phyloP scores from a whole-genome alignment of 257 asterid genomes.

The Misopates orontium region DNA sequence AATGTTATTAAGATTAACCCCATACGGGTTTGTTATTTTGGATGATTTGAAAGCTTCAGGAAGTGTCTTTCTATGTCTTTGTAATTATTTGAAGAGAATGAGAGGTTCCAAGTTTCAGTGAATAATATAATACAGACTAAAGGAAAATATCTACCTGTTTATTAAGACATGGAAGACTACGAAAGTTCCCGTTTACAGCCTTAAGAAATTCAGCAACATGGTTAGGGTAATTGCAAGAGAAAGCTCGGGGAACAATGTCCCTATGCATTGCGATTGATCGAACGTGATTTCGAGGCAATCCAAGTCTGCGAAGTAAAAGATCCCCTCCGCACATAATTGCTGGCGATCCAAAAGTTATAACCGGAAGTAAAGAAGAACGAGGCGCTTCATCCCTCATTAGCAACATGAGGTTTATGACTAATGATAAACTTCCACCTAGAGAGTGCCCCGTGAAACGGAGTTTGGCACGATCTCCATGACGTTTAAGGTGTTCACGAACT shows the following conservation, averaged over 20 bases:
- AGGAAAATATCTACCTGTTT: conserved; percentile 53
- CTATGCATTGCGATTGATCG: conserved; percentile 83
- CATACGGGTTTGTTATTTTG: too few species aligned
- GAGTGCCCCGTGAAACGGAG: conserved; percentile 95
- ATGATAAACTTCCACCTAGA: conserved; percentile 89
- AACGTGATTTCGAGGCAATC: conserved; percentile 72
- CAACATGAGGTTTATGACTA: conserved; percentile 85
- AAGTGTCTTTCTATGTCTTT: too few species aligned
- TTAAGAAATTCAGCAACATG: conserved; percentile 90
- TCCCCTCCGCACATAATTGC: conserved; percentile 96
- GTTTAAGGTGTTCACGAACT: conserved; percentile 58
- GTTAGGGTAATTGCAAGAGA: conserved; percentile 86
- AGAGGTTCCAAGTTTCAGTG: too few species aligned
- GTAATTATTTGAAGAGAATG: too few species aligned
- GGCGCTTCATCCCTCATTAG: conserved; percentile 75
- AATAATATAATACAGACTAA: too few species aligned
- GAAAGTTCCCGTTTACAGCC: conserved; percentile 81
- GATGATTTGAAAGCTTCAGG: too few species aligned
- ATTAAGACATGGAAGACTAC: conserved; percentile 76
- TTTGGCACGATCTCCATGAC: conserved; percentile 57
- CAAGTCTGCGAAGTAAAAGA: conserved; percentile 57
- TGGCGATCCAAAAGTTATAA: conserved; percentile 86
- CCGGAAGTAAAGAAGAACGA: conserved; percentile 73
- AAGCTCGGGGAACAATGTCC: conserved; percentile 95
- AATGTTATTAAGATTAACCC: too few species aligned